Base-by-base conservation (phyloP, 2,329 filamentous ascomycete genomes). In the Bipolaris zeicola region DNA sequence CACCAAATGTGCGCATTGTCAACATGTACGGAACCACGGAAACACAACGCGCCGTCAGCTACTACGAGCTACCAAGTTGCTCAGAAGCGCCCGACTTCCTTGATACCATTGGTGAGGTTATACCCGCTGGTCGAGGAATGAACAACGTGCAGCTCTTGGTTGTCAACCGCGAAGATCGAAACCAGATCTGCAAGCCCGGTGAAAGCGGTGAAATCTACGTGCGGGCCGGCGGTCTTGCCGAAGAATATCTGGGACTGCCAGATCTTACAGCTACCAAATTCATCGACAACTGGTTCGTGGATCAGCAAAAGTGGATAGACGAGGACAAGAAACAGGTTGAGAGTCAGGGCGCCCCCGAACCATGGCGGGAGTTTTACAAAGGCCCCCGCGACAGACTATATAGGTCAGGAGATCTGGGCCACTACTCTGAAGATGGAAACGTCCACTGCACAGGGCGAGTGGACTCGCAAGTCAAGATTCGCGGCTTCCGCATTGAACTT, bases 401-500 rank as follows among this genome's bases (percentile, higher is more conserved):
- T 77, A 81, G 90, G 18, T 95, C 89, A 37, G 95, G 94, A 24
- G 94, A 98, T 73, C 79, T 99, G 3, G 94, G 94, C 3, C 81
- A 87, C 55, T 93, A 90, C 70, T 85, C 86, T 49, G 81, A 83
- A 2, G 82, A 86, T 42, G 91, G 90, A 34, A 87, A 89, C 62
- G 89, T 92, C 10, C 89, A 90, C 69, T 90, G 87, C 70, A 88
- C 89, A 8, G 94, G 94, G 20, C 84, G 95, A 56, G 87, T 87
- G 22, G 94, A 98, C 70, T 85, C 89, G 64, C 94, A 98, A 73
- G 91, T 97, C 79, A 99, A 98, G 81, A 94, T 98, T 63, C 89
- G 95, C 58, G 94, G 94, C 1, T 98, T 97, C 82, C 85, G 94
- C 59, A 96, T 99, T 65, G 95, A 99, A 78, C 87, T 98, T 43